Evolutionary conservation across 108 stramenopile genomes (phyloP), one percentile per base, ranked within the genome.

Genomic region (Skeletonema tropicum): DNA sequence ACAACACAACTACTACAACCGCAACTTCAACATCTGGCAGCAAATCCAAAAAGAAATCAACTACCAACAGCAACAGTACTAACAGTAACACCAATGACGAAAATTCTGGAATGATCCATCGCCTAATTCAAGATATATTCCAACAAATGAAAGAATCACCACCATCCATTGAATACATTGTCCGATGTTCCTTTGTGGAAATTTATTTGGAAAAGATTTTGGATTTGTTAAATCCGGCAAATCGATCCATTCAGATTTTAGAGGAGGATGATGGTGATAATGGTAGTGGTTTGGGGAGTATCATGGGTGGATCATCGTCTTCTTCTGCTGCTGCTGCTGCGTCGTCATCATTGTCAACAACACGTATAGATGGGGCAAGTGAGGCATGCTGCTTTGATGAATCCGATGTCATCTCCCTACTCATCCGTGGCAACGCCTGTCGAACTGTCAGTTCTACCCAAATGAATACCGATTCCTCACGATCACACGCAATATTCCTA

Each of bases 141-240:
- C 86, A 79, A 38, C 76, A 69, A 29, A 80, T 88, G 57, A 64
- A 76, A 13, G 65, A 59, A 65, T 72, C 82, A 12, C 84, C 86
- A 35, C 74, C 82, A 2, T 60, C 88, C 2, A 67, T 85, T 7
- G 85, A 96, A 70, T 97, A 87, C 59, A 79, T 90, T 23, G 64
- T 97, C 13, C 85, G 92, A 13, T 92, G 92, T 60, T 96, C 95
- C 13, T 98, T 86, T 76, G 89, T 98, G 13, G 99, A 99, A 81
- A 94, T 99, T 55, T 98, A 98, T 85, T 79, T 98, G 23, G 98
- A 99, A 79, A 82, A 90, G 57, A 84, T 98, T 8, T 68, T 81
- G 21, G 98, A 99, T 83, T 80, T 99, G 68, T 81, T 99, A 49
- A 82, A 83, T 68, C 90, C 89, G 41, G 66, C 42, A 14, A 77